phyloP scores from a whole-genome alignment of 2,329 filamentous ascomycete species.

The Huntiella omanensis region DNA sequence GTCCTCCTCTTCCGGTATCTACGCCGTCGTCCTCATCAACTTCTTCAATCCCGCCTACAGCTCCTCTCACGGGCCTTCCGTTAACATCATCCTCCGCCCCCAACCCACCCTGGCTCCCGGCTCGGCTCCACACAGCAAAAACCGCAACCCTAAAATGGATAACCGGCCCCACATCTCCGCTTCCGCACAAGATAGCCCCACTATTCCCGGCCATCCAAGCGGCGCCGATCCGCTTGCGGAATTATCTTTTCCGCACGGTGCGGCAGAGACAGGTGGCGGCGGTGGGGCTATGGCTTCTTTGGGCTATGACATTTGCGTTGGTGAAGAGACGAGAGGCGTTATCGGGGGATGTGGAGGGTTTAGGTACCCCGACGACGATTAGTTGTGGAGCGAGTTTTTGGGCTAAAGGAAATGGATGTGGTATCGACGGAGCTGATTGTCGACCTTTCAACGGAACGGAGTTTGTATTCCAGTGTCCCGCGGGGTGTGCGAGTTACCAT shows the following conservation, averaged over 20 bases:
- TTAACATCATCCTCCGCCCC: constrained; percentile 36
- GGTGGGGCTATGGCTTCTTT: constrained; percentile 40
- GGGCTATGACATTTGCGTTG: constrained; percentile 51
- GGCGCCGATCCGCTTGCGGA: constrained; percentile 43
- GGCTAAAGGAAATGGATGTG: constrained; percentile 51
- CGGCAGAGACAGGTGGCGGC: constrained; percentile 41
- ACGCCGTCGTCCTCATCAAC: too few relatives aligned
- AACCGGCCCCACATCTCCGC: constrained; percentile 35
- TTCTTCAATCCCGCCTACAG: too few relatives aligned
- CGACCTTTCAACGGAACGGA: constrained; percentile 53
- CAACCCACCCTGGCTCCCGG: constrained; percentile 40
- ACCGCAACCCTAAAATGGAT: constrained; percentile 30
- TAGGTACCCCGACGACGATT: constrained; percentile 46
- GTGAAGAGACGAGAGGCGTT: constrained; percentile 45
- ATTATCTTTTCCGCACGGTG: constrained; percentile 39
- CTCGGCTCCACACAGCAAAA: constrained; percentile 29
- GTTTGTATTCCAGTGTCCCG: constrained; percentile 58
- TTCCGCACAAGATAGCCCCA: constrained; percentile 32
- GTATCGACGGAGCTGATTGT: constrained; percentile 54
- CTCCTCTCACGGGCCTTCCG: too few relatives aligned
- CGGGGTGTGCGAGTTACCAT: constrained; percentile 46
- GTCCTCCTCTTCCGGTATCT: too few relatives aligned
- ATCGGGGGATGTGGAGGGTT: constrained; percentile 43
- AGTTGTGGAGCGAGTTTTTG: constrained; percentile 53
- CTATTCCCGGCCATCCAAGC: constrained; percentile 49